Base-by-base conservation (phyloP, 2,329 filamentous ascomycete species). In the Fusarium clavum region DNA sequence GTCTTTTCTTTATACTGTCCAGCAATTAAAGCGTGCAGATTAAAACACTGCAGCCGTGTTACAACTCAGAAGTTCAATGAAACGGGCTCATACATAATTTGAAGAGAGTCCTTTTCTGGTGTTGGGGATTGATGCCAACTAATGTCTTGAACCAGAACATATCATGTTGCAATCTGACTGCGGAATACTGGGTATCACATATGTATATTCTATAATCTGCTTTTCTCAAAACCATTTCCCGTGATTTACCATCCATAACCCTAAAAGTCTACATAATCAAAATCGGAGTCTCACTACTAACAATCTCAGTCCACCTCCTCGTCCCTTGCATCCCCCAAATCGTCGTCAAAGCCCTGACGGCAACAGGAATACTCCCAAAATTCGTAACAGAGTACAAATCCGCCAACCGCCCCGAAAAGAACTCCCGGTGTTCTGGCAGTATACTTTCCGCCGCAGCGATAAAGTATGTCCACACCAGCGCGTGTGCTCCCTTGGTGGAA, bases 391-490 rank as follows among this genome's bases (percentile, higher is more conserved):
- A 58, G 45, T 80, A 78, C 4, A 82, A 57, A 0, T 72, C 63
- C 3, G 60, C 61, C 9, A 83, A 57, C 0, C 79, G 68, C 2
- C 67, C 54, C 0, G 72, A 71, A 47, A 83, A 83, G 29, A 81
- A 83, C 0, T 69, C 54, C 3, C 80, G 72, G 51, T 83, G 79
- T 22, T 75, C 74, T 1, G 77, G 76, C 2, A 78, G 69, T 0
- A 72, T 73, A 41, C 80, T 82, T 57, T 82, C 81, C 0, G 80
- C 80, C 0, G 79, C 80, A 1, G 79, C 81, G 2, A 83, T 75
- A 30, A 83, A 83, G 54, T 77, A 82, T 1, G 78, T 73, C 81
- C 81, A 83, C 0, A 82, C 80, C 1, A 83, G 76, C 2, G 79
- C 77, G 43, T 83, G 81, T 0, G 76, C 74, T 4, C 81, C 80